Conservation (phyloP, 257 asterid species). For the Primulina tabacum region DNA sequence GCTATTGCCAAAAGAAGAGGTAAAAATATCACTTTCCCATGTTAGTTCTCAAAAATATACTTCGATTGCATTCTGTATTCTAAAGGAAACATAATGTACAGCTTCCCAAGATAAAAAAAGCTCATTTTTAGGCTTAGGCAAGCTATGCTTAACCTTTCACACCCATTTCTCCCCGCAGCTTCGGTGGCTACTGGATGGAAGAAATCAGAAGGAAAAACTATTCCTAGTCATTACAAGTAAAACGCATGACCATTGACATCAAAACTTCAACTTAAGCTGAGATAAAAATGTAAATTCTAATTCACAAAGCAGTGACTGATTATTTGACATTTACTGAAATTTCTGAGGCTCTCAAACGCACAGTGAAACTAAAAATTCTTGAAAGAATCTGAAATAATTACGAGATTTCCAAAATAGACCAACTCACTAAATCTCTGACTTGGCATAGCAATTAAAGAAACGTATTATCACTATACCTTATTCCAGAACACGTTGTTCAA, state of each 20-base stretch:
- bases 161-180: background rate
- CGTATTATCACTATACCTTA: background rate
- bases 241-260: constrained; percentile 3
- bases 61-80: background rate
- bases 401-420: background rate
- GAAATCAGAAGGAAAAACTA: background rate
- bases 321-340: constrained; percentile 2
- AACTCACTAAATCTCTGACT: background rate
- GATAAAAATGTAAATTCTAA: background rate
- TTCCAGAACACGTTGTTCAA: constrained; percentile 13
- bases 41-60: background rate
- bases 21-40: background rate
- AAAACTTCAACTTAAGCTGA: background rate
- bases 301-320: background rate
- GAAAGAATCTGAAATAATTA: constrained; percentile 5
- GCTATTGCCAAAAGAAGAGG: background rate
- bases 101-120: background rate
- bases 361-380: background rate
- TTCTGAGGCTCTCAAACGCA: background rate
- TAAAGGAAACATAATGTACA: background rate
- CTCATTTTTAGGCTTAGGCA: background rate
- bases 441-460: background rate
- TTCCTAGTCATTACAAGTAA: constrained; percentile 5
- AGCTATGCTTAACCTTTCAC: background rate
- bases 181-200: background rate